phyloP scores from a whole-genome alignment of 768 basidiomycete species.

The Boletus speciosus region DNA sequence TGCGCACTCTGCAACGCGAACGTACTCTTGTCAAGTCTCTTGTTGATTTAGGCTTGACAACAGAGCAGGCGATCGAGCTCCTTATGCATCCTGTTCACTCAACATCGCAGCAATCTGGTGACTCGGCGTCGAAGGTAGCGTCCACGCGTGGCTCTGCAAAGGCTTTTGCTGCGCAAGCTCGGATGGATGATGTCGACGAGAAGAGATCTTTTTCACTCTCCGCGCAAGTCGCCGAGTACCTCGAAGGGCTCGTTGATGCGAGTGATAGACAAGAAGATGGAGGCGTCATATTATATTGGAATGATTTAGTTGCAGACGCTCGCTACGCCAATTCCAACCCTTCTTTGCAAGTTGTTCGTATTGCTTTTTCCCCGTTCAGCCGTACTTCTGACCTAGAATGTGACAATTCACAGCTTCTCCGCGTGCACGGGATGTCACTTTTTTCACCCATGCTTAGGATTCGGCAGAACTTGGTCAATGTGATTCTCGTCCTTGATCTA shows the following conservation, averaged over 20 bases:
- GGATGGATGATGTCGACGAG: slow-evolving; percentile 32
- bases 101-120: slow-evolving; percentile 41
- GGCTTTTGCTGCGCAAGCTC: slow-evolving; percentile 2
- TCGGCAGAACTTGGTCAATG: slow-evolving; percentile 78
- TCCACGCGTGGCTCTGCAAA: slow-evolving; percentile 12
- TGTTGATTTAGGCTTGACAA: slow-evolving; percentile 56
- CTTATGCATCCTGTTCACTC: slow-evolving; percentile 63
- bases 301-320: slow-evolving; percentile 83
- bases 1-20: slow-evolving; percentile 74
- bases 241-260: slow-evolving; percentile 83
- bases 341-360: slow-evolving; percentile 48
- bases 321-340: slow-evolving; percentile 53
- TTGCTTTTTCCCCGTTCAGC: neutral
- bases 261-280: slow-evolving; percentile 83
- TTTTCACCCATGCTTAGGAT: slow-evolving; percentile 76
- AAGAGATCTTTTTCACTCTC: slow-evolving; percentile 85
- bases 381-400: slow-evolving; percentile 1
- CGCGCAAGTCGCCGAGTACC: slow-evolving; percentile 24
- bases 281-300: slow-evolving; percentile 78
- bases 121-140: neutral
- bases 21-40: slow-evolving; percentile 57
- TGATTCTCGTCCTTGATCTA: slow-evolving; percentile 79
- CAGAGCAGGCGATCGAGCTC: slow-evolving; percentile 66
- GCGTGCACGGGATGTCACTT: slow-evolving; percentile 43
- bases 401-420: slow-evolving; percentile 25